Conservation (phyloP, 2,329 filamentous ascomycete genomes). For the Exophiala sp. region DNA sequence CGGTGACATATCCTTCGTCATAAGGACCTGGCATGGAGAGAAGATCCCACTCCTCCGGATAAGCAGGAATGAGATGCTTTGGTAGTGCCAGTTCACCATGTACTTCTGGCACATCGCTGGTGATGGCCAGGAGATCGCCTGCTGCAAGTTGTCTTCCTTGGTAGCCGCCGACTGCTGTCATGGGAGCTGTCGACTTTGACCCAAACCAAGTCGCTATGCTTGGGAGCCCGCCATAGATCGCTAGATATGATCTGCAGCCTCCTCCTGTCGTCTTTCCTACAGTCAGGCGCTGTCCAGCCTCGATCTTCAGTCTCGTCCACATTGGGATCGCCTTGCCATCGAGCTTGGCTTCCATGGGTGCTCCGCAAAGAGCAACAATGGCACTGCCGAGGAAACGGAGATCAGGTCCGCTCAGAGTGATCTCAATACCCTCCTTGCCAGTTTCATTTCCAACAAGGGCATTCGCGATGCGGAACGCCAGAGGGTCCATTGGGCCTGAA, state of each 20-base stretch:
- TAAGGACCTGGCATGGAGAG: conserved; percentile 56
- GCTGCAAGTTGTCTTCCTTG: conserved; percentile 56
- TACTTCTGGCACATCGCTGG: conserved; percentile 36
- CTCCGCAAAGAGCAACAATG: conserved; percentile 56
- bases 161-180: conserved; percentile 57
- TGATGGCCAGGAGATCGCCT: conserved; percentile 52
- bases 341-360: conserved; percentile 50
- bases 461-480: conserved; percentile 59
- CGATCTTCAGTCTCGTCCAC: conserved; percentile 54
- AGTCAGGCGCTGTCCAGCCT: conserved; percentile 51
- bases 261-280: conserved; percentile 53
- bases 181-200: conserved; percentile 57
- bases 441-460: conserved; percentile 55
- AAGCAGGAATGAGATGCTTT: conserved; percentile 46
- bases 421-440: conserved; percentile 55
- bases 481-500: conserved; percentile 59
- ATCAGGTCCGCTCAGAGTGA: conserved; percentile 59
- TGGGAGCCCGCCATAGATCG: conserved; percentile 54
- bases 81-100: conserved; percentile 40
- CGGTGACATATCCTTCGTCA: conserved; percentile 51
- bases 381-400: conserved; percentile 54
- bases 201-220: conserved; percentile 56
- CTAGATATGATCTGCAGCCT: conserved; percentile 58
- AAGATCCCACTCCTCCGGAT: conserved; percentile 51
- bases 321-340: conserved; percentile 50